Percentiles rank a stretch among this genome's conserved stretches.
Conservation (phyloP, 352 stramenopile genomes). For the Pythium plurisporium region DNA sequence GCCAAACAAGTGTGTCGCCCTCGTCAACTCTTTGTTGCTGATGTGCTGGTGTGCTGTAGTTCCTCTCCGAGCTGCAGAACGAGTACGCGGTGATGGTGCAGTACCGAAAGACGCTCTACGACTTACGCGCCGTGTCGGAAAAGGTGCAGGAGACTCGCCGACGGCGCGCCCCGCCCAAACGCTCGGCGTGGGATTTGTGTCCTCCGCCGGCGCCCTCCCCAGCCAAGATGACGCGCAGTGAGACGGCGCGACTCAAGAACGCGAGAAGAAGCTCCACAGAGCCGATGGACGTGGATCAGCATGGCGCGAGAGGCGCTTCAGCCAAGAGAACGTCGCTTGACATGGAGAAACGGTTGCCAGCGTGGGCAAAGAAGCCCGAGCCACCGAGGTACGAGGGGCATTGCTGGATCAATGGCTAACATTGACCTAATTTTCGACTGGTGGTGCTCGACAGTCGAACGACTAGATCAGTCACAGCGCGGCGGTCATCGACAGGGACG, state of each 20-base stretch:
- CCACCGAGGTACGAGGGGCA: slow-evolving; percentile 1
- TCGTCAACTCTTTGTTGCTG: too few species aligned
- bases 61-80: slow-evolving; percentile 41
- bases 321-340: neutral
- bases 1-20: neutral
- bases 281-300: slow-evolving; percentile 23
- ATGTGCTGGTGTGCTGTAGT: slow-evolving; percentile 9
- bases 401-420: neutral
- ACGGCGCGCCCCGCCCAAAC: neutral
- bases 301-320: neutral
- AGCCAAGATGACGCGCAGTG: neutral
- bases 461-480: neutral
- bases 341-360: slow-evolving; percentile 19
- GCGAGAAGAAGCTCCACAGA: neutral
- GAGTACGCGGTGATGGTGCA: slow-evolving; percentile 46
- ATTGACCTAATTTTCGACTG: neutral
- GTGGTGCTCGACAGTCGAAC: neutral
- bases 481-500: slow-evolving; percentile 2
- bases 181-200: slow-evolving; percentile 7
- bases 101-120: slow-evolving; percentile 42
- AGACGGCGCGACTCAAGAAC: slow-evolving; percentile 1
- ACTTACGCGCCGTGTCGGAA: slow-evolving; percentile 18
- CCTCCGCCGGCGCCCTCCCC: neutral
- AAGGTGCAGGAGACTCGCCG: slow-evolving; percentile 14
- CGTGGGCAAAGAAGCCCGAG: slow-evolving; percentile 18